Evolutionary conservation across 1,284 basidiomycete species (phyloP).

Genomic region (Irpex lacteus): DNA sequence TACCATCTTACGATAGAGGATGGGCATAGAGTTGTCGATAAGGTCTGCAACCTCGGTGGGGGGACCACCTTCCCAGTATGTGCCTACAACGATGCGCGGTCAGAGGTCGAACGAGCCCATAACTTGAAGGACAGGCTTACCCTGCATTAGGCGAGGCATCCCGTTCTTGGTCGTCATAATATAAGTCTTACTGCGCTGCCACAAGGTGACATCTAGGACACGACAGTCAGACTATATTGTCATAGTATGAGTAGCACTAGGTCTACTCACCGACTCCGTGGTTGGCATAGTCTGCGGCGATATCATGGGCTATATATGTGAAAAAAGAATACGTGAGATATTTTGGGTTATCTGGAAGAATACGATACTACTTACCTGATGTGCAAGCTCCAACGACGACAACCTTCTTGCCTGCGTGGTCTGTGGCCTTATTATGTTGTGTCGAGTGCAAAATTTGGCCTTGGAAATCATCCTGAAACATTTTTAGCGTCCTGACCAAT

Average conservation of each 20-base stretch:
- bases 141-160: constrained; percentile 34
- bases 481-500: no score
- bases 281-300: constrained; percentile 35
- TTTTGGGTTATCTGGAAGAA: neutral
- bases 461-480: constrained; percentile 45
- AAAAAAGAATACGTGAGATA: neutral
- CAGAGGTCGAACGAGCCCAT: neutral
- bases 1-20: constrained; percentile 41
- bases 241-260: neutral
- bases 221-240: neutral
- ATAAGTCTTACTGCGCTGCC: constrained; percentile 62
- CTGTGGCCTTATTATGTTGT: constrained; percentile 43
- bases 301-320: constrained; percentile 30
- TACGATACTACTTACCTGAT: constrained; percentile 38
- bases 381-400: constrained; percentile 61
- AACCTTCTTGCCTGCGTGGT: constrained; percentile 56
- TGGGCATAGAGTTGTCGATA: constrained; percentile 49
- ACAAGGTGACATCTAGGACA: constrained; percentile 51
- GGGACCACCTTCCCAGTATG: constrained; percentile 50
- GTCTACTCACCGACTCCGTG: constrained; percentile 31
- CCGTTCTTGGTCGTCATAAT: constrained; percentile 53
- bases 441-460: constrained; percentile 57
- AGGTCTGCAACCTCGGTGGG: constrained; percentile 52
- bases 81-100: constrained; percentile 26
- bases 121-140: constrained; percentile 20